A percentile compares a stretch with the other conserved stretches of the same genome.
These are phyloP conservation scores for Penicillium sclerotigenum DNA, from an alignment of 2,329 filamentous ascomycete species.

Conservation along the genomic window DNA sequence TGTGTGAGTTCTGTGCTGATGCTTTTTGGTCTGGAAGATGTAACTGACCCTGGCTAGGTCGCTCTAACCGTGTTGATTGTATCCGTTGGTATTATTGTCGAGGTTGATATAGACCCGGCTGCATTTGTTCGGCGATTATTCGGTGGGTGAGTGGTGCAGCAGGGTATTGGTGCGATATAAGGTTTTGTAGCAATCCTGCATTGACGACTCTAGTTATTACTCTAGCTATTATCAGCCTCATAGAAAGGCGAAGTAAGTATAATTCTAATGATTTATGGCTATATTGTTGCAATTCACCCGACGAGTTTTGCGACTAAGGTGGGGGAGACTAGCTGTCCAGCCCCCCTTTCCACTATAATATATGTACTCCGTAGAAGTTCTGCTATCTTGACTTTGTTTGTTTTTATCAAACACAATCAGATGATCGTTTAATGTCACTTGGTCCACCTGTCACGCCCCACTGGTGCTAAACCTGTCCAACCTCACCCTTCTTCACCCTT, in stretches of 20 bases:
- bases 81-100: constrained; percentile 18
- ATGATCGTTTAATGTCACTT: neutral
- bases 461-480: neutral
- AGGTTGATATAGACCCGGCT: constrained; percentile 9
- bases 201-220: neutral
- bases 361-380: neutral
- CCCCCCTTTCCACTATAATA: neutral
- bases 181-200: neutral
- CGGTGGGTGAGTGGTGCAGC: neutral
- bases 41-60: constrained; percentile 14
- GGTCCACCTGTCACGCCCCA: neutral
- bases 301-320: neutral
- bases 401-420: neutral
- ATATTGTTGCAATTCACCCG: no score
- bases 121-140: neutral
- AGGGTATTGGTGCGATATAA: neutral
- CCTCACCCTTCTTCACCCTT: neutral
- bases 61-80: constrained; percentile 18
- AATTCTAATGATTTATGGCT: neutral
- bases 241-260: neutral
- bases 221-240: neutral
- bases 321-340: neutral
- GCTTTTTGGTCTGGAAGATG: neutral
- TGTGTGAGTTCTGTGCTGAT: constrained; percentile 44
- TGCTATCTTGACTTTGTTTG: neutral